Evolutionary conservation across 345 rosid genomes (phyloP).

Genomic region (Eucalyptus curtisii): DNA sequence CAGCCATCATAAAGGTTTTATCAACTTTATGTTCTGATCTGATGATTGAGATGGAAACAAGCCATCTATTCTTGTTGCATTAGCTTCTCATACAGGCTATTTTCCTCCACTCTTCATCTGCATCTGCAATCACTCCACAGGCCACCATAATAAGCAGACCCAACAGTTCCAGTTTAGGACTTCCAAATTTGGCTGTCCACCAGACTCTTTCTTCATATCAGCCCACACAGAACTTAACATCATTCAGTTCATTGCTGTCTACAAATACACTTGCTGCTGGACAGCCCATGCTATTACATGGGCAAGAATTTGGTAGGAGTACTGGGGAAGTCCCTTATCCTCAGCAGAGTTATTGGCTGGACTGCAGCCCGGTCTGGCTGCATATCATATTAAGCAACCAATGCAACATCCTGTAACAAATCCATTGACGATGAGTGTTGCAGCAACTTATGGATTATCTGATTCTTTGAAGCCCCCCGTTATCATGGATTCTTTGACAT

Average conservation of each 20-base stretch:
- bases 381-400: not conserved
- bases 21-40: not conserved
- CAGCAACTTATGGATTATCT: not conserved
- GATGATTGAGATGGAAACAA: not conserved
- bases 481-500: not conserved
- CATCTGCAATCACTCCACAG: not conserved
- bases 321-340: not conserved
- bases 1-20: not conserved
- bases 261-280: not conserved
- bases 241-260: not conserved
- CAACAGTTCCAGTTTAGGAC: not conserved
- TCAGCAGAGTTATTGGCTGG: not conserved
- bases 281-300: not conserved
- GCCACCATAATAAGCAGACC: not conserved
- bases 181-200: not conserved
- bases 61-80: not conserved
- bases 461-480: not conserved
- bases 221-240: not conserved
- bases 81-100: not conserved
- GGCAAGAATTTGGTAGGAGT: not conserved
- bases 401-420: not conserved
- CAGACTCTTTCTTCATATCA: not conserved
- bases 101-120: not conserved
- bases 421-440: not conserved
- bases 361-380: not conserved